These are phyloP conservation scores for Fusarium ambrosium DNA, from an alignment of 2,329 filamentous ascomycete genomes.

Conservation along the genomic window DNA sequence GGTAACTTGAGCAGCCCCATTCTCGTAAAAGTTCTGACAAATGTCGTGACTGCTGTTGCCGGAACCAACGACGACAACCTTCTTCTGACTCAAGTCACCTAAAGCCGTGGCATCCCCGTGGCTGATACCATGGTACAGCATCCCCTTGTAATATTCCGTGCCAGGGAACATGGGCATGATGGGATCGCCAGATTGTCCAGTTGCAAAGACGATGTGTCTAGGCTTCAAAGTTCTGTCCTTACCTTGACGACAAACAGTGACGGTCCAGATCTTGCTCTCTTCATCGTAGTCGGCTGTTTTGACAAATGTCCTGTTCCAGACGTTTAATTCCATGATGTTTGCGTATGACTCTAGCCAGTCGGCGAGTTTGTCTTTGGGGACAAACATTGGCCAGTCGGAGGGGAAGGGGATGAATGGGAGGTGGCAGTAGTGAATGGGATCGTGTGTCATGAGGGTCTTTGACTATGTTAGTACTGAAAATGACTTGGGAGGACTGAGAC, in stretches of 20 bases:
- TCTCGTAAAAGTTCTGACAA: constrained; percentile 63
- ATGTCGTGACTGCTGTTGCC: constrained; percentile 65
- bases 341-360: constrained; percentile 64
- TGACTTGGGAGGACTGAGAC: not conserved
- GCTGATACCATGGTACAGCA: constrained; percentile 25
- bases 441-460: constrained; percentile 42
- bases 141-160: constrained; percentile 35
- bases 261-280: constrained; percentile 7
- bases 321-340: constrained; percentile 62
- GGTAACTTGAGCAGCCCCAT: constrained; percentile 61
- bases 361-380: constrained; percentile 61
- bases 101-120: constrained; percentile 50
- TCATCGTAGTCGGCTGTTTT: constrained; percentile 56
- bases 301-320: constrained; percentile 58
- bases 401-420: constrained; percentile 44
- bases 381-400: constrained; percentile 48
- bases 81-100: constrained; percentile 50
- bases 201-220: constrained; percentile 20
- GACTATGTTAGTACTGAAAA: fast-evolving
- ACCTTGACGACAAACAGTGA: not conserved
- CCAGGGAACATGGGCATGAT: constrained; percentile 11
- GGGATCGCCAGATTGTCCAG: constrained; percentile 19
- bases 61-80: constrained; percentile 62
- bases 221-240: constrained; percentile 5
- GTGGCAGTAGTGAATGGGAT: constrained; percentile 37